Evolutionary conservation across 768 basidiomycete genomes (phyloP).

Genomic region (Chlorophyllum brunneum): DNA sequence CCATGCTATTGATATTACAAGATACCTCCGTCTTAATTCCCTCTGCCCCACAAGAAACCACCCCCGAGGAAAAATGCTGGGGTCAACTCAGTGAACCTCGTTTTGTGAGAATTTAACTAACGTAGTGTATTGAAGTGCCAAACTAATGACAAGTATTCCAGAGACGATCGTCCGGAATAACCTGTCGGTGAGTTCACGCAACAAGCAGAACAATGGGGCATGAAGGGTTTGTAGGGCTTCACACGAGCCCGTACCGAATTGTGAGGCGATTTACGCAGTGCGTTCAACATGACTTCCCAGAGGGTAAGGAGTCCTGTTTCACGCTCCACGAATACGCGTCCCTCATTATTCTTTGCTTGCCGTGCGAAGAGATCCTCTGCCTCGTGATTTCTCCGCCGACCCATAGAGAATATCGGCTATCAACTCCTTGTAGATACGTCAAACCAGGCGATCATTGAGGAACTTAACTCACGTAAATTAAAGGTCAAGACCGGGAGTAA

Average conservation of each 20-base stretch:
- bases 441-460: constrained; percentile 11
- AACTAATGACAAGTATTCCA: constrained; percentile 41
- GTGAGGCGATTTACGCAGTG: constrained; percentile 53
- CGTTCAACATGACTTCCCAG: constrained; percentile 58
- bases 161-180: constrained; percentile 37
- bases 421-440: constrained; percentile 15
- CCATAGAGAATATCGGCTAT: constrained; percentile 33
- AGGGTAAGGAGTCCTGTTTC: constrained; percentile 36
- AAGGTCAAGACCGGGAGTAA: constrained; percentile 5
- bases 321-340: background rate
- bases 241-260: constrained; percentile 27
- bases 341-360: constrained; percentile 25
- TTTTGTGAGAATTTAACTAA: background rate
- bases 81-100: constrained; percentile 29
- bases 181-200: constrained; percentile 26
- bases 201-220: constrained; percentile 61
- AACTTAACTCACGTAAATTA: constrained; percentile 13
- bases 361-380: constrained; percentile 31
- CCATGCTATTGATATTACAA: constrained; percentile 62
- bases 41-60: constrained; percentile 29
- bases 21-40: constrained; percentile 60
- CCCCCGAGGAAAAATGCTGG: constrained; percentile 53
- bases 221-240: constrained; percentile 33
- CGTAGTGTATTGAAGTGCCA: constrained; percentile 32
- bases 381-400: constrained; percentile 28